These are phyloP conservation scores for Candida quercuum DNA, from an alignment of 805 yeast genomes.

Conservation along the genomic window DNA sequence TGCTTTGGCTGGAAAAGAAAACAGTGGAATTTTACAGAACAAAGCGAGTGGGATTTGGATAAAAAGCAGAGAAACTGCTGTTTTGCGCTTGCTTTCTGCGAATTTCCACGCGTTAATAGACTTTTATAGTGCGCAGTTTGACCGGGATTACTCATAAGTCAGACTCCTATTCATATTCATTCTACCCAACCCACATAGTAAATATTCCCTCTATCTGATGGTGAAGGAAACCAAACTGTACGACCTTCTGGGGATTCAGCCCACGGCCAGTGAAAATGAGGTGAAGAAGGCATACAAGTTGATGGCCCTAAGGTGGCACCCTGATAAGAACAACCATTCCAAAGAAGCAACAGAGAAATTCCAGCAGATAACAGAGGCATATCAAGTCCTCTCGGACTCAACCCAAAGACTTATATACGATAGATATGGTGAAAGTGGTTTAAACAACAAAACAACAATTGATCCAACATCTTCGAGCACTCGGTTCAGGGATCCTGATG, in stretches of 20 bases:
- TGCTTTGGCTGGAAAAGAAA: background rate
- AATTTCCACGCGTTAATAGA: too few species aligned
- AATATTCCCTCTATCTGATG: constrained; percentile 44
- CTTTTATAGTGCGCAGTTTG: too few species aligned
- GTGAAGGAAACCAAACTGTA: constrained; percentile 64
- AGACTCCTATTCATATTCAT: too few species aligned
- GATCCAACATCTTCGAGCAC: constrained; percentile 5
- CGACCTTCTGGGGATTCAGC: constrained; percentile 62
- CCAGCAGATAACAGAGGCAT: constrained; percentile 81
- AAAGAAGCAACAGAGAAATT: constrained; percentile 93
- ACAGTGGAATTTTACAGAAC: background rate
- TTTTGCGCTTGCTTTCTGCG: too few species aligned
- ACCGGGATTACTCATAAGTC: too few species aligned
- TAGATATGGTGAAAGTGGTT: constrained; percentile 85
- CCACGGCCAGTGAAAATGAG: constrained; percentile 58
- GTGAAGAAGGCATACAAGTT: constrained; percentile 74
- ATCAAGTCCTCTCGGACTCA: constrained; percentile 76
- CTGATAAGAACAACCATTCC: constrained; percentile 67
- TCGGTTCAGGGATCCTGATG: constrained; percentile 17
- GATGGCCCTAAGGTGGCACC: constrained; percentile 74
- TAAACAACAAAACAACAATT: constrained; percentile 53
- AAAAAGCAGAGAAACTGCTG: too few species aligned
- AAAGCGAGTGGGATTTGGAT: too few species aligned
- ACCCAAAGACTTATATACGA: constrained; percentile 86
- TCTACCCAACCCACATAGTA: too few species aligned